Conservation (phyloP, 2,329 filamentous ascomycete genomes). For the Dothistroma septosporum region DNA sequence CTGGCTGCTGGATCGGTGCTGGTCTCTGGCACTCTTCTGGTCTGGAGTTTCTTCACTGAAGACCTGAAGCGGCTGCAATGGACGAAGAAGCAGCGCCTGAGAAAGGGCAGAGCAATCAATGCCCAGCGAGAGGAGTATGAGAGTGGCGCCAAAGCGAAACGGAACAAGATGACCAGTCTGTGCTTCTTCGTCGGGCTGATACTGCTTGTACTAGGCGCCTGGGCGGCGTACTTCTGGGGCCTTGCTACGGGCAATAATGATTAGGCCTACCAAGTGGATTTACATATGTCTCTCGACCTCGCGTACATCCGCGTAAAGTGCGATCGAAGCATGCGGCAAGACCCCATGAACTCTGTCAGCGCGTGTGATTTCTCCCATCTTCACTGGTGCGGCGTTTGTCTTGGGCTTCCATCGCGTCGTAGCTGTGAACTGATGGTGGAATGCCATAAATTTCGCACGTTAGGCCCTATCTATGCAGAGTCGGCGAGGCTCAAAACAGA, state of each 20-base stretch:
- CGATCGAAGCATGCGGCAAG: no score
- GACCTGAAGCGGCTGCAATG: slow-evolving; percentile 54
- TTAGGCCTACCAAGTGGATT: background rate
- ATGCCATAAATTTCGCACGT: background rate
- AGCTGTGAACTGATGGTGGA: background rate
- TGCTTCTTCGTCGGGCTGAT: slow-evolving; percentile 45
- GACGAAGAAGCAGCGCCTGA: slow-evolving; percentile 53
- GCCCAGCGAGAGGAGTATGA: slow-evolving; percentile 43
- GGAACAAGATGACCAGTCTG: slow-evolving; percentile 37
- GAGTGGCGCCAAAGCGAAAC: slow-evolving; percentile 30
- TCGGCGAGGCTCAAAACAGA: background rate
- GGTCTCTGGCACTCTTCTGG: slow-evolving; percentile 42
- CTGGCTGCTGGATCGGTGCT: slow-evolving; percentile 49
- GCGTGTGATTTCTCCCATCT: background rate
- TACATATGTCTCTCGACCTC: background rate
- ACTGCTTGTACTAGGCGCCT: slow-evolving; percentile 49
- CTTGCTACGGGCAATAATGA: slow-evolving; percentile 51
- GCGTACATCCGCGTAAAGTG: no score
- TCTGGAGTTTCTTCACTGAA: slow-evolving; percentile 38
- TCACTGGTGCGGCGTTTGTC: no score
- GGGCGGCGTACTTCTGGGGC: slow-evolving; percentile 59
- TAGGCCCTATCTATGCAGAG: background rate
- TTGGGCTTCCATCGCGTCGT: no score
- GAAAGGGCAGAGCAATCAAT: slow-evolving; percentile 44
- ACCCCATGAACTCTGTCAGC: no score